Evolutionary conservation across 495 filamentous ascomycete genomes (phyloP).

Genomic region (Hypomontagnella submonticulosa): DNA sequence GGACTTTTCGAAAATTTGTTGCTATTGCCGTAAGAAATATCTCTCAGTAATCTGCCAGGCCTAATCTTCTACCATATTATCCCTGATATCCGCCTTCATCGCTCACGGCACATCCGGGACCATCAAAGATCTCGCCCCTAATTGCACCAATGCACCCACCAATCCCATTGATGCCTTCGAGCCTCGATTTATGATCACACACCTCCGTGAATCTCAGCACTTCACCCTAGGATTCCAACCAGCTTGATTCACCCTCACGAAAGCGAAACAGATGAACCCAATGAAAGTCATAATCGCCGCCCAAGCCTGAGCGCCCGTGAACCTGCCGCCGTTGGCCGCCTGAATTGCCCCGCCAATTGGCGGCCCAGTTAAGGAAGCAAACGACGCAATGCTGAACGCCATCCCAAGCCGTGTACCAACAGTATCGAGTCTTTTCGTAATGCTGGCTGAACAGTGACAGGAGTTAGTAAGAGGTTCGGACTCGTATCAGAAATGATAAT

Average conservation of each 20-base stretch:
- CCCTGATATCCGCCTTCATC: too few relatives aligned
- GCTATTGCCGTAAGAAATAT: too few relatives aligned
- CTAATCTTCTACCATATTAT: too few relatives aligned
- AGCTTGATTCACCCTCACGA: slow-evolving; percentile 53
- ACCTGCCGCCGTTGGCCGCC: slow-evolving; percentile 57
- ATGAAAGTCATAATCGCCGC: slow-evolving; percentile 56
- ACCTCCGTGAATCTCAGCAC: slow-evolving; percentile 49
- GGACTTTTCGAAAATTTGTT: too few relatives aligned
- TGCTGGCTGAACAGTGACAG: slow-evolving; percentile 49
- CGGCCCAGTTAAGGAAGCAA: slow-evolving; percentile 73
- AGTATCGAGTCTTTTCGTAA: slow-evolving; percentile 71
- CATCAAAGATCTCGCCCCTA: too few relatives aligned
- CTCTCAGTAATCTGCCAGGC: too few relatives aligned
- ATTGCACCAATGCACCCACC: too few relatives aligned
- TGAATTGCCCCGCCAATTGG: slow-evolving; percentile 73
- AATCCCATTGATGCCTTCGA: neutral
- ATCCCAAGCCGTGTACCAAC: slow-evolving; percentile 75
- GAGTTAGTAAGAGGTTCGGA: neutral
- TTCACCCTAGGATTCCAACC: slow-evolving; percentile 45
- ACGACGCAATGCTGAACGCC: slow-evolving; percentile 70
- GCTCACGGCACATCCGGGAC: too few relatives aligned
- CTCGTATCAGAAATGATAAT: neutral
- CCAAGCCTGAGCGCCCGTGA: slow-evolving; percentile 69
- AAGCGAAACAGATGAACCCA: slow-evolving; percentile 56
- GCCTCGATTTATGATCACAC: neutral